These are phyloP conservation scores for Starmera stellimalicola DNA, from an alignment of 1,139 yeast species.

Conservation along the genomic window DNA sequence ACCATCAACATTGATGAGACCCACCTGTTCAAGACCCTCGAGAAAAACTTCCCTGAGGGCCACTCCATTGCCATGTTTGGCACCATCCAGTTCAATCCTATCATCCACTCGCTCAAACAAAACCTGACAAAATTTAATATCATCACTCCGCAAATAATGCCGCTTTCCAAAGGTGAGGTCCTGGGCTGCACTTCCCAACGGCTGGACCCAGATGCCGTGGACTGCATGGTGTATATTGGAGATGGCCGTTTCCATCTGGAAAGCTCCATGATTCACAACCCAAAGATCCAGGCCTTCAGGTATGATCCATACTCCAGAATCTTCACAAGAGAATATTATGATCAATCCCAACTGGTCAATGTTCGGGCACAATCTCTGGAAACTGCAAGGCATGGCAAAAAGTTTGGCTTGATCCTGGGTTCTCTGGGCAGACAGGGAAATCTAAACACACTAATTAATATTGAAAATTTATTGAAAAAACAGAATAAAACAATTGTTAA, in stretches of 20 bases:
- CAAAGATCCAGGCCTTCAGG: constrained; percentile 81
- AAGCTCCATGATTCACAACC: constrained; percentile 95
- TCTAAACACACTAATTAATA: constrained; percentile 56
- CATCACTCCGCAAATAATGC: constrained; percentile 85
- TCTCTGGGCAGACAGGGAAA: constrained; percentile 96
- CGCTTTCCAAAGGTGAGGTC: constrained; percentile 92
- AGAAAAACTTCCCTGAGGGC: constrained; percentile 55
- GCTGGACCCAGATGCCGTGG: constrained; percentile 48
- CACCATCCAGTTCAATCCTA: constrained; percentile 94
- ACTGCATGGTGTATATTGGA: constrained; percentile 86
- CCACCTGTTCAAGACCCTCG: constrained; percentile 71
- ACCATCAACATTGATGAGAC: constrained; percentile 81
- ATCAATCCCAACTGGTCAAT: constrained; percentile 68
- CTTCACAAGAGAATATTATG: constrained; percentile 83
- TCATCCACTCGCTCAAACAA: constrained; percentile 70
- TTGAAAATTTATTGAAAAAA: constrained; percentile 43
- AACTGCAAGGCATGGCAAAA: constrained; percentile 48
- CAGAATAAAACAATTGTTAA: constrained; percentile 66
- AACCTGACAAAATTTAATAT: constrained; percentile 48
- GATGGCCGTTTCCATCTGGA: constrained; percentile 96
- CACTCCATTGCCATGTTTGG: constrained; percentile 76
- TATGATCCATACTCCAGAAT: constrained; percentile 93
- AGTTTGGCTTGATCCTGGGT: constrained; percentile 84
- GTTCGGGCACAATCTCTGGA: constrained; percentile 69
- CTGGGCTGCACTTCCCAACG: constrained; percentile 93